phyloP scores from a whole-genome alignment of 106 monocot species.

The Gastrodia elata region DNA sequence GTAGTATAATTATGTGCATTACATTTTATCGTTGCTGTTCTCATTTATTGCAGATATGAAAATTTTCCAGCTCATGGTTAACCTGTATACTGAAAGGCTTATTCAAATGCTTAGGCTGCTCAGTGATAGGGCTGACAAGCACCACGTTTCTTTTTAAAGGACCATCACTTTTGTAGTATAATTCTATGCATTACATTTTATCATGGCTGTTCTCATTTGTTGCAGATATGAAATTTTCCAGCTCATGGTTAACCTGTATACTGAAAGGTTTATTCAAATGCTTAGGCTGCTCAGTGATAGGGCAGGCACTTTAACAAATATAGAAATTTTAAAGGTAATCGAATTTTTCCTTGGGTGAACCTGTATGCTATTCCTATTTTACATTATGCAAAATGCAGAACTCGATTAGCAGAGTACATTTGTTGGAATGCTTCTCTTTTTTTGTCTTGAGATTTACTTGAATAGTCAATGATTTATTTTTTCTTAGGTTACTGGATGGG shows the following conservation, averaged over 20 bases:
- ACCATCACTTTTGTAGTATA: not conserved
- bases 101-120: conserved; percentile 96
- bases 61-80: conserved; percentile 98
- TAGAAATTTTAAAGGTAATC: conserved; percentile 91
- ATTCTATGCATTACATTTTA: not conserved
- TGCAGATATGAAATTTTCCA: conserved; percentile 99
- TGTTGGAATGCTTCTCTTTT: not conserved
- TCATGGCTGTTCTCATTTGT: not conserved
- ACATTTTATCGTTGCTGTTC: not conserved
- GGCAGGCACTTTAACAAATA: conserved; percentile 74
- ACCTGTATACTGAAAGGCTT: conserved; percentile 97
- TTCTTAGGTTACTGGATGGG: conserved; percentile 93
- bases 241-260: conserved; percentile 97
- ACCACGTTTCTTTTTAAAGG: not conserved
- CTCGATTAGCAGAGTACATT: not conserved
- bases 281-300: conserved; percentile 91
- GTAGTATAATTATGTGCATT: not conserved
- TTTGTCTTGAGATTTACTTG: not conserved
- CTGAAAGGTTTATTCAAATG: conserved; percentile 98
- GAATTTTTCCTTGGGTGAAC: not conserved
- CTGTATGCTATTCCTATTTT: not conserved
- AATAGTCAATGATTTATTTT: not conserved
- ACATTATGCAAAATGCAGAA: not conserved
- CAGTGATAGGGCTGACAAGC: conserved; percentile 74
- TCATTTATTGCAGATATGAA: conserved; percentile 69